phyloP scores from a whole-genome alignment of 345 rosid species.

The Salix koriyanagi region DNA sequence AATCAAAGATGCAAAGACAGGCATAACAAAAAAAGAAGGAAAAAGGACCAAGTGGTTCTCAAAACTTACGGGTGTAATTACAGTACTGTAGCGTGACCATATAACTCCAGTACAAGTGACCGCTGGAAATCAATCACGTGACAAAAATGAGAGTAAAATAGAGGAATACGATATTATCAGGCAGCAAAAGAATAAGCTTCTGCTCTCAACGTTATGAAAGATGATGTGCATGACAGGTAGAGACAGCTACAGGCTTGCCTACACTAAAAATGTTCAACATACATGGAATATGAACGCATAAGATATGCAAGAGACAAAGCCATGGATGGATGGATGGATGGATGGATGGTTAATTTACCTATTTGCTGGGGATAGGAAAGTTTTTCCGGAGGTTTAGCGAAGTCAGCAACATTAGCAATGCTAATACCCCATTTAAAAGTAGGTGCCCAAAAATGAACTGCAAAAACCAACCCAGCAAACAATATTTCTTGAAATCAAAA shows the following conservation, averaged over 20 bases:
- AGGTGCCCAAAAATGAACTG: conserved; percentile 98
- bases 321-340: too few species aligned
- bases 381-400: conserved; percentile 71
- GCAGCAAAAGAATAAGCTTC: neutral
- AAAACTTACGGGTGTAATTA: conserved; percentile 75
- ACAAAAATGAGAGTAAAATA: neutral
- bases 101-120: conserved; percentile 69
- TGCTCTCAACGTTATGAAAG: too few species aligned
- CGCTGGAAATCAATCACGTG: conserved; percentile 37
- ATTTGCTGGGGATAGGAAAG: conserved; percentile 87
- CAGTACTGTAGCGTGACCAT: conserved; percentile 82
- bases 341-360: conserved; percentile 30
- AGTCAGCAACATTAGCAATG: conserved; percentile 83
- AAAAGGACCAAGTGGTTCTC: neutral
- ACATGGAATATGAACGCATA: neutral
- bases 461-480: neutral
- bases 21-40: too few species aligned
- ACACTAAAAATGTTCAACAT: neutral
- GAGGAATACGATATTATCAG: neutral
- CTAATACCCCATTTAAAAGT: conserved; percentile 95
- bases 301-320: neutral
- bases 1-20: too few species aligned
- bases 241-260: neutral
- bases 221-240: neutral
- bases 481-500: neutral